A percentile compares a stretch with the other conserved stretches of the same genome.
Evolutionary conservation across 2,329 filamentous ascomycete genomes (phyloP).

Genomic region (Periconia macrospinosa): DNA sequence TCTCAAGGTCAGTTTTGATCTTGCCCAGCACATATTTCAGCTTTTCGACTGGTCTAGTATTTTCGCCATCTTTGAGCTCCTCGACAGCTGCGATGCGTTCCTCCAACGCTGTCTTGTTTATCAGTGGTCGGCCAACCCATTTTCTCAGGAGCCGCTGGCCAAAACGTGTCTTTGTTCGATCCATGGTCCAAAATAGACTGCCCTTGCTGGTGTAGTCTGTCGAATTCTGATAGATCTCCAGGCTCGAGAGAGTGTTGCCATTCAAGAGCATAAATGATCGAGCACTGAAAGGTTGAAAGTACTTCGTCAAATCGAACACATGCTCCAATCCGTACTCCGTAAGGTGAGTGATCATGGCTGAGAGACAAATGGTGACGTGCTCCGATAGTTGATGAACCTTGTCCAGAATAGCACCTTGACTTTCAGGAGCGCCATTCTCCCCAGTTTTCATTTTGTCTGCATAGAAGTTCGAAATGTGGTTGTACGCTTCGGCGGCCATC

Average conservation of each 20-base stretch:
- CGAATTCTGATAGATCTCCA: conserved; percentile 94
- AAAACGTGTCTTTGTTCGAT: conserved; percentile 88
- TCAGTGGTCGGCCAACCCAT: conserved; percentile 89
- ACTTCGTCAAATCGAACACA: conserved; percentile 93
- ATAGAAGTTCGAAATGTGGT: conserved; percentile 91
- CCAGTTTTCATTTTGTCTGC: conserved; percentile 73
- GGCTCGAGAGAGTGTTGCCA: conserved; percentile 88
- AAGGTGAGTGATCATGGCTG: conserved; percentile 93
- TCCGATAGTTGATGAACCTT: conserved; percentile 85
- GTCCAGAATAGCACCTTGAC: conserved; percentile 67
- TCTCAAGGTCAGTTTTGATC: conserved; percentile 82
- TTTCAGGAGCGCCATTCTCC: conserved; percentile 32
- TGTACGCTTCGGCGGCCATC: conserved; percentile 80
- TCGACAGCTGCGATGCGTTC: conserved; percentile 82
- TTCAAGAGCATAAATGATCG: conserved; percentile 95
- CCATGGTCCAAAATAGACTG: conserved; percentile 92
- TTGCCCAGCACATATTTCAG: conserved; percentile 71
- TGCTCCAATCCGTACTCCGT: conserved; percentile 91
- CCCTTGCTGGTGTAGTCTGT: conserved; percentile 84
- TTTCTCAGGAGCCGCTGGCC: conserved; percentile 86
- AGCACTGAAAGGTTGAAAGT: conserved; percentile 94
- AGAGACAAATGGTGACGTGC: conserved; percentile 85
- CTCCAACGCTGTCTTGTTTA: conserved; percentile 74
- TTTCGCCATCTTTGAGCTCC: conserved; percentile 73
- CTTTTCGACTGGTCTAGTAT: conserved; percentile 69